Evolutionary conservation across 495 filamentous ascomycete genomes (phyloP), one percentile per base, ranked within the genome.

Genomic region (Penicillium manginii): DNA sequence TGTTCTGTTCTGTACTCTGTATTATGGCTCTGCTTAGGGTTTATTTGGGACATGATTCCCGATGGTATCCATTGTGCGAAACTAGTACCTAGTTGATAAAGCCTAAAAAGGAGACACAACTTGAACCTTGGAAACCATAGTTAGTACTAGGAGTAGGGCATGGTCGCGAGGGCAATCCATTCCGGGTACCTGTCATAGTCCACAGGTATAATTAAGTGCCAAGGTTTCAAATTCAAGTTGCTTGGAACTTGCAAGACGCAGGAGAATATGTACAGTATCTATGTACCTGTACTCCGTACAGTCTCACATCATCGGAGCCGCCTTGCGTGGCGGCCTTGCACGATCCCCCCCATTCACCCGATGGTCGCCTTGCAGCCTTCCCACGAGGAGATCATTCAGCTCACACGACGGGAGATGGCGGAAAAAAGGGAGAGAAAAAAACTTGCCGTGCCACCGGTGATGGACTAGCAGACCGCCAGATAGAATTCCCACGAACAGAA

Each of bases 21-120:
- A n/a, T n/a, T n/a, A n/a, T n/a, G 37, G 49, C 50, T 47, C 35
- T 51, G 45, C 21, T 60, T 60, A 60, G 58, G 58, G 58, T 60
- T 60, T 46, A n/a, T 33, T 8, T 43, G 40, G 17, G 40, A 3
- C n/a, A 19, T 9, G 15, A 43, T 9, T 8, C 12, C 15, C 15
- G 8, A 43, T 17, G n/a, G 2, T 21, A 10, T 26, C 23, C 48
- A 31, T 50, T 50, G 48, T 35, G 26, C 31, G 48, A 50, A 49
- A 49, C 19, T 26, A 29, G 26, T 29, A 49, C 31, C 19, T 26
- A 29, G 26, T 29, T 29, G 26, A 29, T 21, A 49, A 26, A 49
- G 22, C 46, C 46, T n/a, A 49, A 15, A 21, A 26, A 18, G 17
- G 43, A 47, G 17, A n/a, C 26, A 29, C 26, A n/a, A 39, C n/a